phyloP scores from a whole-genome alignment of 1,284 basidiomycete genomes.

The Apiotrichum montevideense region DNA sequence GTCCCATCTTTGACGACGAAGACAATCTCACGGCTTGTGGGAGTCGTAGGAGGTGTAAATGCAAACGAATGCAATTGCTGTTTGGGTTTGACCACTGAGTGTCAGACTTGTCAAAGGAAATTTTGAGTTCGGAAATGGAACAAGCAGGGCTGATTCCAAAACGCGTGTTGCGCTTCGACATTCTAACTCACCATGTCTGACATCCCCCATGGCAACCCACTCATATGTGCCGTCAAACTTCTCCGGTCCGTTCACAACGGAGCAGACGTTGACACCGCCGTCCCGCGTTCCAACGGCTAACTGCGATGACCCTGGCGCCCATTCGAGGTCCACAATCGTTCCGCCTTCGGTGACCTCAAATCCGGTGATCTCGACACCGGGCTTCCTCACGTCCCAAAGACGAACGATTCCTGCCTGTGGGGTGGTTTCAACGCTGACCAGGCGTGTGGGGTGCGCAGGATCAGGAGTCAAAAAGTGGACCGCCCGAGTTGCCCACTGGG shows the following conservation, averaged over 20 bases:
- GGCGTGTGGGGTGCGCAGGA: conserved; percentile 19
- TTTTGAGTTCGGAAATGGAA: no score
- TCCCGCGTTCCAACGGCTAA: conserved; percentile 41
- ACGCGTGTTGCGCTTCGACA: not conserved
- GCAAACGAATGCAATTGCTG: conserved; percentile 37
- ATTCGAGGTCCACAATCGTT: conserved; percentile 26
- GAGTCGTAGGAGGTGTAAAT: conserved; percentile 19
- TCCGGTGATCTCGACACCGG: conserved; percentile 28
- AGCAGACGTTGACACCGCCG: conserved; percentile 39
- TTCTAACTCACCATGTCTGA: conserved; percentile 29
- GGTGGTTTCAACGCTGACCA: conserved; percentile 37
- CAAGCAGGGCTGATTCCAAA: not conserved
- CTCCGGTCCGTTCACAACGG: conserved; percentile 27
- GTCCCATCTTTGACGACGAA: conserved; percentile 41
- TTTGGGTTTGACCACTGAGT: conserved; percentile 35
- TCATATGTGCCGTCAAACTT: conserved; percentile 21
- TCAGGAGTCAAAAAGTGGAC: conserved; percentile 34
- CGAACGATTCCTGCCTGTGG: conserved; percentile 29
- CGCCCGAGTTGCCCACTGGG: conserved; percentile 34
- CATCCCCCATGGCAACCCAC: conserved; percentile 32
- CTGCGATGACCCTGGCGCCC: conserved; percentile 19
- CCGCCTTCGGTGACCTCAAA: conserved; percentile 26
- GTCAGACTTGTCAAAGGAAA: conserved; percentile 2
- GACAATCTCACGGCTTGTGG: conserved; percentile 26
- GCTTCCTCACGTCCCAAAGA: conserved; percentile 40